Conservation (phyloP, 2,329 filamentous ascomycete genomes). For the Coniochaeta hoffmannii region DNA sequence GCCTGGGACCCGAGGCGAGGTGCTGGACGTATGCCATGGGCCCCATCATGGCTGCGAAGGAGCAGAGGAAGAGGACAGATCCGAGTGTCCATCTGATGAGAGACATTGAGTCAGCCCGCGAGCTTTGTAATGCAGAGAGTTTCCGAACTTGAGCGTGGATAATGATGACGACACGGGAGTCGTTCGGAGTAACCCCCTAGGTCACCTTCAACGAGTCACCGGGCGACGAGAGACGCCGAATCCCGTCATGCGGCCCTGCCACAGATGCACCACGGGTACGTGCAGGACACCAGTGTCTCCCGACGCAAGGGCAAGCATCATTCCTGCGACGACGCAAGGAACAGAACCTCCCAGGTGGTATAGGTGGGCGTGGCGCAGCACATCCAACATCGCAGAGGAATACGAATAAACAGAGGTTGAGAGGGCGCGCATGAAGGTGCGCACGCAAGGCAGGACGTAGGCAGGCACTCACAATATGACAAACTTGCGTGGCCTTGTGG, state of each 20-base stretch:
- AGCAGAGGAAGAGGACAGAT: slow-evolving; percentile 80
- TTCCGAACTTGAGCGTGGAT: not conserved
- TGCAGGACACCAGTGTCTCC: slow-evolving; percentile 22
- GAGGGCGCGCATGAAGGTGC: not conserved
- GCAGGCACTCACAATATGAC: slow-evolving; percentile 77
- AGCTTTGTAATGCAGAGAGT: slow-evolving; percentile 1
- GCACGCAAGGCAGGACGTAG: not conserved
- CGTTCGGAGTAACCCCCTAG: slow-evolving; percentile 4
- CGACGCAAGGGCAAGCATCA: slow-evolving; percentile 3
- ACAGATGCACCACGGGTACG: slow-evolving; percentile 25
- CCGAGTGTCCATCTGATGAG: slow-evolving; percentile 81
- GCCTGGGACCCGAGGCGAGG: slow-evolving; percentile 71
- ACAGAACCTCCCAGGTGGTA: not conserved
- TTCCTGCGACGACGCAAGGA: not conserved
- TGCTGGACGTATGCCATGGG: slow-evolving; percentile 77
- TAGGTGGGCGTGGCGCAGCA: slow-evolving; percentile 5
- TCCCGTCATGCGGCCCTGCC: slow-evolving; percentile 18
- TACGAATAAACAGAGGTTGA: not conserved
- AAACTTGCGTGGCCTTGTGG: slow-evolving; percentile 83
- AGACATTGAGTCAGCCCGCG: slow-evolving; percentile 6
- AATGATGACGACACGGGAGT: slow-evolving; percentile 4
- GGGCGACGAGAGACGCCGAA: slow-evolving; percentile 7
- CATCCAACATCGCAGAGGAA: not conserved
- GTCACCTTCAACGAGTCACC: slow-evolving; percentile 17
- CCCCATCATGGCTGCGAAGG: slow-evolving; percentile 93